Base-by-base conservation (phyloP, 495 filamentous ascomycete genomes). In the Aspergillus baeticus region DNA sequence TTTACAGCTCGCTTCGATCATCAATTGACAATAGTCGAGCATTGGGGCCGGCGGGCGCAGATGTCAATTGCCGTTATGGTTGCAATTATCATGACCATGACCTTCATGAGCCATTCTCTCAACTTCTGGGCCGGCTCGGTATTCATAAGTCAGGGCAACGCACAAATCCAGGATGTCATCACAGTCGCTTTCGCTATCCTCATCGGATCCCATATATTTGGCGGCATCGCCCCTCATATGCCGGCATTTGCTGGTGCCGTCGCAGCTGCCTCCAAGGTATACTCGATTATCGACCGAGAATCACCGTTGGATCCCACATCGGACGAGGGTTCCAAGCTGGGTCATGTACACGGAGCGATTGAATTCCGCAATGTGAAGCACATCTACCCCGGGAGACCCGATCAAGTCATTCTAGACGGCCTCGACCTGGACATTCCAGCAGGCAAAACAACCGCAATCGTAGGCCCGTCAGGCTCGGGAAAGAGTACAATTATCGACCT, bases 401-500 rank as follows among this genome's bases (percentile, higher is more conserved):
- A 70, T 6, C 50, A 66, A 3, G 55, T 52, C 20, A 69, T 80
- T 11, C 63, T 84, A 8, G 50, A 58, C 3, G 55, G 67, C 8
- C 48, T 79, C n/a, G 72, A 51, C 37, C 55, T 79, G 11, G 62
- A 34, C 2, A 68, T 82, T 44, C 62, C 62, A 10, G 56, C 68
- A 1, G 69, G 70, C 3, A 70, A 78, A 39, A 78, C 75, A 33
- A 68, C 73, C 14, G 81, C 77, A 0, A 60, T 84, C 1, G 81
- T 84, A 6, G 81, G 81, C 10, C 66, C 74, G 14, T 79, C 76
- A 7, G 82, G 82, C 0, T 74, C 77, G 6, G 82, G 82, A 13
- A 84, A 85, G 60, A 83, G 78, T 45, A 88, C 85, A 0, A 79
- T 88, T 39, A 78, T 85, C 0, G 78, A 76, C 0, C 62, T 88